Evolutionary conservation across 805 yeast species (phyloP).

Genomic region (Tetrapisispora taiwanensis): DNA sequence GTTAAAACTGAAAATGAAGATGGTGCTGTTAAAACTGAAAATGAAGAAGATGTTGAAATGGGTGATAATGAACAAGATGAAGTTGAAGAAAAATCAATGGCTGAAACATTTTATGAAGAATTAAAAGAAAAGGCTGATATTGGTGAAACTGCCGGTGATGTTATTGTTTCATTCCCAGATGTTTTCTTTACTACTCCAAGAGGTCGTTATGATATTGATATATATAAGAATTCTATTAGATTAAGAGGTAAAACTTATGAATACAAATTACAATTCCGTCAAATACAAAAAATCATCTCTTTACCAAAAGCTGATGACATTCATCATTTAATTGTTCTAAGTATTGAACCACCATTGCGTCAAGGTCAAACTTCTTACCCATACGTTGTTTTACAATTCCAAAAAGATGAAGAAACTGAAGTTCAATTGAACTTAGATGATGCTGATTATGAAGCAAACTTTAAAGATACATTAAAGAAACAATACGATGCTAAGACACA

Average conservation of each 20-base stretch:
- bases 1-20: slow-evolving; percentile 11
- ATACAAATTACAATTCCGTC: slow-evolving; percentile 84
- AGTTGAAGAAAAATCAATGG: slow-evolving; percentile 45
- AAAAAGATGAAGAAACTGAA: slow-evolving; percentile 83
- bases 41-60: slow-evolving; percentile 17
- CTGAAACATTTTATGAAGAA: slow-evolving; percentile 79
- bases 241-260: slow-evolving; percentile 96
- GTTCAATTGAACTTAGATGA: slow-evolving; percentile 80
- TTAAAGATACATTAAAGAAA: slow-evolving; percentile 62
- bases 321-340: slow-evolving; percentile 78
- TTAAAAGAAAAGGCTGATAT: slow-evolving; percentile 88
- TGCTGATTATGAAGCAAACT: slow-evolving; percentile 65
- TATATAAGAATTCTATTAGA: slow-evolving; percentile 78
- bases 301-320: slow-evolving; percentile 91
- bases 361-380: slow-evolving; percentile 98
- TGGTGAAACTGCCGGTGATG: slow-evolving; percentile 90
- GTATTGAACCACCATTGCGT: slow-evolving; percentile 92
- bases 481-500: slow-evolving; percentile 78
- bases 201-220: slow-evolving; percentile 95
- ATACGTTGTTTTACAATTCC: slow-evolving; percentile 80
- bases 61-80: slow-evolving; percentile 4
- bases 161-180: slow-evolving; percentile 86
- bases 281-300: slow-evolving; percentile 81
- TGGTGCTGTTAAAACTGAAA: slow-evolving; percentile 5
- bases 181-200: slow-evolving; percentile 91